Percentiles rank a stretch among this genome's conserved stretches.
phyloP scores from a whole-genome alignment of 2,329 filamentous ascomycete genomes.

The Aspergillus tamarii region DNA sequence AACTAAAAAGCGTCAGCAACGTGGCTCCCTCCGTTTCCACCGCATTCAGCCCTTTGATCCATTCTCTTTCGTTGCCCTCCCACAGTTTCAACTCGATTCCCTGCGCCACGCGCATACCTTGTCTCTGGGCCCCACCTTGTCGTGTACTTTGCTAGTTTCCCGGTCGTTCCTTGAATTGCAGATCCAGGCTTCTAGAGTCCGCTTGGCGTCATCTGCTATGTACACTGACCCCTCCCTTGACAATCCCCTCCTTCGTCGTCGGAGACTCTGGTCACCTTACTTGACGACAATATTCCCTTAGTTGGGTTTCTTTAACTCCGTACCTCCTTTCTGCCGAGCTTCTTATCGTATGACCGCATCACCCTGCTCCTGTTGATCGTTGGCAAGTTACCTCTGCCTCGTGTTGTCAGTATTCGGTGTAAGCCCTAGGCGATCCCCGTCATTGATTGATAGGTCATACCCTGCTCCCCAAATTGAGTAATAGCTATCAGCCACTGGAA shows the following conservation, averaged over 20 bases:
- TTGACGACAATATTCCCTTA: neutral
- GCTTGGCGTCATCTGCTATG: conserved; percentile 14
- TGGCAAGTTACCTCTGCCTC: conserved; percentile 7
- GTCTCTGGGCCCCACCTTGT: conserved; percentile 3
- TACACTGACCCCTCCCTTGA: conserved; percentile 13
- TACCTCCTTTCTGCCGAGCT: conserved; percentile 8
- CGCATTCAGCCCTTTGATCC: conserved; percentile 1
- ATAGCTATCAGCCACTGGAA: conserved; percentile 7
- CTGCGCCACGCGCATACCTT: conserved; percentile 15
- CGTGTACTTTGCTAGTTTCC: neutral
- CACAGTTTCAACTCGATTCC: conserved; percentile 6
- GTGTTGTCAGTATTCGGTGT: neutral
- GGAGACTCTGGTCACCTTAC: conserved; percentile 6
- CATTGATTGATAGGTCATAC: conserved; percentile 3
- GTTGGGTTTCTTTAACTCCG: conserved; percentile 3
- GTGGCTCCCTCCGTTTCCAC: conserved; percentile 17
- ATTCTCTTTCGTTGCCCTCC: conserved; percentile 23
- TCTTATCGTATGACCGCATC: conserved; percentile 16
- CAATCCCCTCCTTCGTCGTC: conserved; percentile 5
- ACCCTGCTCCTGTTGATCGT: conserved; percentile 4
- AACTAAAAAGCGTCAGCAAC: conserved; percentile 8
- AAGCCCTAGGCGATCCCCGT: conserved; percentile 5
- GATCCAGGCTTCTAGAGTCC: neutral
- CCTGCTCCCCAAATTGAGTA: neutral
- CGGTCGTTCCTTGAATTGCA: conserved; percentile 12